A percentile compares a stretch with the other conserved stretches of the same genome.
Evolutionary conservation across 371 early-diverging fungal genomes (phyloP).

Genomic region (Mortierella sp.): DNA sequence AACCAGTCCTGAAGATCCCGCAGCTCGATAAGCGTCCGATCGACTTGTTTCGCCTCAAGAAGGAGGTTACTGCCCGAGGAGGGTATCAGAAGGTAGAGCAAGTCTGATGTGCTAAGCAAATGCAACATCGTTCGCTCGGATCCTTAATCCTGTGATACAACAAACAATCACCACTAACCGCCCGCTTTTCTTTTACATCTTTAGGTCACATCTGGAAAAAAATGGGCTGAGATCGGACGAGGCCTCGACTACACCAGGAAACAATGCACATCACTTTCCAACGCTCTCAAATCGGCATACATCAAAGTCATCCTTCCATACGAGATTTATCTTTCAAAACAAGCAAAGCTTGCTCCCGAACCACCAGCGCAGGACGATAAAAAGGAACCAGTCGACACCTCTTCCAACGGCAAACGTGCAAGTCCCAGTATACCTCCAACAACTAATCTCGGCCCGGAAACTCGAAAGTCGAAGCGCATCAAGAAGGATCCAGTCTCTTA

Average conservation of each 20-base stretch:
- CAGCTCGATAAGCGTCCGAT: slow-evolving; percentile 88
- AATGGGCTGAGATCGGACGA: slow-evolving; percentile 94
- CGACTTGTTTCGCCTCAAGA: slow-evolving; percentile 86
- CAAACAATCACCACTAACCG: not conserved
- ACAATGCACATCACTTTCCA: slow-evolving; percentile 87
- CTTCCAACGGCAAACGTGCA: slow-evolving; percentile 5
- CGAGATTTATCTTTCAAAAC: slow-evolving; percentile 79
- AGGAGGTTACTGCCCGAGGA: slow-evolving; percentile 85
- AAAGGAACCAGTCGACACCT: slow-evolving; percentile 22
- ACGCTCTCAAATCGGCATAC: slow-evolving; percentile 85
- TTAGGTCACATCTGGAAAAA: slow-evolving; percentile 83
- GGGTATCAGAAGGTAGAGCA: slow-evolving; percentile 77
- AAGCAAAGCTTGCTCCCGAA: slow-evolving; percentile 26
- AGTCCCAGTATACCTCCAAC: slow-evolving; percentile 15
- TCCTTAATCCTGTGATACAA: not conserved
- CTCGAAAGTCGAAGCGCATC: slow-evolving; percentile 53
- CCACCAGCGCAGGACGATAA: slow-evolving; percentile 20
- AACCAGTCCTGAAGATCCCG: slow-evolving; percentile 81
- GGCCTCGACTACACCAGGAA: slow-evolving; percentile 82
- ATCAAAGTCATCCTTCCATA: slow-evolving; percentile 86
- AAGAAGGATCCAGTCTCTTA: slow-evolving; percentile 55
- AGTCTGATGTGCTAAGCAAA: not conserved
- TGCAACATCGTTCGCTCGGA: not conserved
- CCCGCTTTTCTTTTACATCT: not conserved
- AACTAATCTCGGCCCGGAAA: slow-evolving; percentile 13